Evolutionary conservation across 1,284 basidiomycete genomes (phyloP).

Genomic region (Pulveroboletus sp.): DNA sequence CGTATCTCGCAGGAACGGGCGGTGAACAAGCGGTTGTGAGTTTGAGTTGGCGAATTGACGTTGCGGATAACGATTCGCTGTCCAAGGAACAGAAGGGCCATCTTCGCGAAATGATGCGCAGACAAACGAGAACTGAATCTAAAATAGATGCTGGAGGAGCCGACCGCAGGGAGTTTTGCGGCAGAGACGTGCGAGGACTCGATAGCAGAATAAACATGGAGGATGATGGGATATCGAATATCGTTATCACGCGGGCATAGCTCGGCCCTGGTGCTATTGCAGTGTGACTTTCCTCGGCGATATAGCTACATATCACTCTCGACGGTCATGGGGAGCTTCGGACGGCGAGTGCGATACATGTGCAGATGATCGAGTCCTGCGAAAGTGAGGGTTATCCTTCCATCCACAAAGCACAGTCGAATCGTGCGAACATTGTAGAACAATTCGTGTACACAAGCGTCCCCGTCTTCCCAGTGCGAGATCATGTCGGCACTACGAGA

Average conservation of each 20-base stretch:
- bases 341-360: conserved; percentile 37
- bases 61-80: conserved; percentile 17
- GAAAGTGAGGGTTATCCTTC: conserved; percentile 13
- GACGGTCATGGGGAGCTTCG: conserved; percentile 31
- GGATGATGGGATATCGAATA: conserved; percentile 20
- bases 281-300: conserved; percentile 23
- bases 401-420: conserved; percentile 4
- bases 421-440: conserved; percentile 34
- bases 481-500: conserved; percentile 41
- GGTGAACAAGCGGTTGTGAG: neutral
- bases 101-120: conserved; percentile 33
- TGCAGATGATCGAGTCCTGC: conserved; percentile 40
- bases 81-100: neutral
- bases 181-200: conserved; percentile 9
- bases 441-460: conserved; percentile 33
- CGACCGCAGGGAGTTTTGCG: conserved; percentile 19
- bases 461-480: conserved; percentile 39
- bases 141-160: conserved; percentile 24
- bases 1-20: conserved; percentile 2
- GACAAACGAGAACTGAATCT: conserved; percentile 19
- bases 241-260: conserved; percentile 25
- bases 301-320: conserved; percentile 26
- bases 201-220: conserved; percentile 29
- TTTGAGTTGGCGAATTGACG: conserved; percentile 15
- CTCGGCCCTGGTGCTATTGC: conserved; percentile 22